These are phyloP conservation scores for Crithidia expoeki DNA, from an alignment of 208 protist genomes.

Conservation along the genomic window DNA sequence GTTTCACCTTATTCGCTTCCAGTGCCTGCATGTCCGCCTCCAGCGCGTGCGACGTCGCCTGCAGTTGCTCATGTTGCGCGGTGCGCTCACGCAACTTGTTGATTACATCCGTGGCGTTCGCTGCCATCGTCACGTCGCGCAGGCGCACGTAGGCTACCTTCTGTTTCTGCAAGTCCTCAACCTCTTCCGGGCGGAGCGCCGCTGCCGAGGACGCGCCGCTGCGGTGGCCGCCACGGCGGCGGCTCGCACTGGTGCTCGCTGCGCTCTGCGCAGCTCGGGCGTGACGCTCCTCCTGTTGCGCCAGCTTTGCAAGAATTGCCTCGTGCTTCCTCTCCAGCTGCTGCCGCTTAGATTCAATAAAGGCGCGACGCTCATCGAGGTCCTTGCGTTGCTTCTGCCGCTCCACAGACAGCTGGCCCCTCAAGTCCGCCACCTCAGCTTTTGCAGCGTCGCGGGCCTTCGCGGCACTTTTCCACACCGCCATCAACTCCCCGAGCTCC, in stretches of 20 bases:
- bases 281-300: slow-evolving; percentile 78
- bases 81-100: slow-evolving; percentile 84
- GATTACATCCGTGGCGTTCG: slow-evolving; percentile 88
- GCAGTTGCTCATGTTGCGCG: slow-evolving; percentile 81
- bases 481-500: slow-evolving; percentile 88
- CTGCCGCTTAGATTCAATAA: slow-evolving; percentile 81
- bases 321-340: slow-evolving; percentile 69
- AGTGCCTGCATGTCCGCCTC: slow-evolving; percentile 58
- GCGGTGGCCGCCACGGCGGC: slow-evolving; percentile 27
- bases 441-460: slow-evolving; percentile 85
- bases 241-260: slow-evolving; percentile 1
- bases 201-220: slow-evolving; percentile 27
- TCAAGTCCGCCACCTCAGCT: slow-evolving; percentile 78
- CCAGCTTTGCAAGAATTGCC: slow-evolving; percentile 61
- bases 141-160: slow-evolving; percentile 92
- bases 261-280: slow-evolving; percentile 26
- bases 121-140: slow-evolving; percentile 89
- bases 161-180: slow-evolving; percentile 70
- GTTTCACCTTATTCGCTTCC: slow-evolving; percentile 49
- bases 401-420: slow-evolving; percentile 73
- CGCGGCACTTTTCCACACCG: slow-evolving; percentile 85
- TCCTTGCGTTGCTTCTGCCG: slow-evolving; percentile 81
- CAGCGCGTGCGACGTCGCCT: slow-evolving; percentile 65
- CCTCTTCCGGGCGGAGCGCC: slow-evolving; percentile 62
- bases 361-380: slow-evolving; percentile 80